Evolutionary conservation across 768 basidiomycete genomes (phyloP), one percentile per base, ranked within the genome.

Genomic region (Cyathus striatus): DNA sequence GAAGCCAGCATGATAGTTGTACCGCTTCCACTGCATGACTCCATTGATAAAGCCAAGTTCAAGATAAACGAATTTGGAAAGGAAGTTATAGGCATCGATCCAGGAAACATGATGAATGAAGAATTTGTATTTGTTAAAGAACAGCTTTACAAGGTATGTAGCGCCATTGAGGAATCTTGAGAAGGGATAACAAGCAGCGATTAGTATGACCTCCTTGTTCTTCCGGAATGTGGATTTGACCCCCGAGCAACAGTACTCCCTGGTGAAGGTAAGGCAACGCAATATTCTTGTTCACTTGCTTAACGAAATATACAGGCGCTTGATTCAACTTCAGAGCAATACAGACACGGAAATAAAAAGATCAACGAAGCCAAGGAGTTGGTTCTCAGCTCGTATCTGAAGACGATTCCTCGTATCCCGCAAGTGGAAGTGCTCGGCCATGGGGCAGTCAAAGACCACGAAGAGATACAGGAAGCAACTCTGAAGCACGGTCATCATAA

Each of bases 361-460:
- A 90, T 86, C 0, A 76, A 81, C 42, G 64, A 68, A 34, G 80
- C 81, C 17, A 76, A 73, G 54, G 84, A 84, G 55, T 91, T 90
- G 3, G 85, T 93, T 53, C 78, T 92, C 12, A 89, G 91, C 56
- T 87, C 90, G 0, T 87, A 92, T 58, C 77, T 93, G 53, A 94
- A 91, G 71, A 92, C 88, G 27, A 90, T 95, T 47, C 90, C 92
- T 1, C 76, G 83, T 18, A 81, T 86, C 1, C 88, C 89, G 1
- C 88, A 93, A 56, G 92, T 95, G 1, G 91, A 95, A 59, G 80
- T 94, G 42, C 92, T 94, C 56, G 91, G 91, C 6, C 92, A 93
- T 54, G 91, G 92, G 5, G 76, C 65, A 0, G 83, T 91, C 9
- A 81, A 81, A 54, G 65, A 86, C 57, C 83, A 91, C 67, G 86